Evolutionary conservation across 768 basidiomycete genomes (phyloP).

Genomic region (Trametes maxima): DNA sequence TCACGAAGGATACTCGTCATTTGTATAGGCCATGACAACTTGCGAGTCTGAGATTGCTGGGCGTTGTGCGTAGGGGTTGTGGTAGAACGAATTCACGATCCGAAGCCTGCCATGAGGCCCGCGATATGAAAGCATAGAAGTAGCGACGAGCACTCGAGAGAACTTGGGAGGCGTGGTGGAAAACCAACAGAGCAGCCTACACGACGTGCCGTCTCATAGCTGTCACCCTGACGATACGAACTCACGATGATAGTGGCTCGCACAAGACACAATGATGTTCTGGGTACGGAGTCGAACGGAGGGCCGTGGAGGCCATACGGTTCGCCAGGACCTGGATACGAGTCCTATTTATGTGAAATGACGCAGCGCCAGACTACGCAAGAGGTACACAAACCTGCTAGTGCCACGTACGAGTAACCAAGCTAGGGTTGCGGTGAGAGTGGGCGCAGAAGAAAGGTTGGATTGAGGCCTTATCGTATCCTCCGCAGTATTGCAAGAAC

Average conservation of each 20-base stretch:
- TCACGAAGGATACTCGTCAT: not conserved
- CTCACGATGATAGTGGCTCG: not conserved
- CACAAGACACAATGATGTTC: not conserved
- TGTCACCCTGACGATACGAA: conserved; percentile 4
- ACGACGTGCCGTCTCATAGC: not conserved
- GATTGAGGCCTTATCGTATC: too few relatives aligned
- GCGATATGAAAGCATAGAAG: not conserved
- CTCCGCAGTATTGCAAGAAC: too few relatives aligned
- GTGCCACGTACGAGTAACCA: too few relatives aligned
- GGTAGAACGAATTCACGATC: not conserved
- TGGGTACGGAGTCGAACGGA: not conserved
- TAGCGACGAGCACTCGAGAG: not conserved
- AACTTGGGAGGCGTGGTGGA: not conserved
- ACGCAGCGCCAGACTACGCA: too few relatives aligned
- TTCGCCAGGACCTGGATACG: too few relatives aligned
- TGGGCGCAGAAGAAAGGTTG: too few relatives aligned
- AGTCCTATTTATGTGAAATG: too few relatives aligned
- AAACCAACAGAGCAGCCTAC: not conserved
- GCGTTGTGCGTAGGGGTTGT: not conserved
- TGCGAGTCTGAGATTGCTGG: not conserved
- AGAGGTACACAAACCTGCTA: too few relatives aligned
- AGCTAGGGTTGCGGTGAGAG: too few relatives aligned
- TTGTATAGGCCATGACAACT: not conserved
- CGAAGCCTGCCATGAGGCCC: not conserved
- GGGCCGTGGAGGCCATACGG: not conserved